Conservation (phyloP, 208 protist genomes). For the Acanthamoeba triangularis region DNA sequence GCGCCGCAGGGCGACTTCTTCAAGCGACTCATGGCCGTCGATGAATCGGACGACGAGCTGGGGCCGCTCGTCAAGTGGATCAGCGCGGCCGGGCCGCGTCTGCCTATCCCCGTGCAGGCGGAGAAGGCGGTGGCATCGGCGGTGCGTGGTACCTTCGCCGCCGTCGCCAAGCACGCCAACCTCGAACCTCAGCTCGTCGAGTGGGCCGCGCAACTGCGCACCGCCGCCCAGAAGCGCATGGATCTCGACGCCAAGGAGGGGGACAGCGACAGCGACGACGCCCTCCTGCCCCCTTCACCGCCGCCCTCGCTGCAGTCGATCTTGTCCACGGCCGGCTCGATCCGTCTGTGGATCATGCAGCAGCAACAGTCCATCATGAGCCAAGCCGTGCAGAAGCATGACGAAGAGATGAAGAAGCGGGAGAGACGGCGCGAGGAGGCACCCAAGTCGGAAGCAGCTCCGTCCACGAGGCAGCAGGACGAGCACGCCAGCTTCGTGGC, state of each 20-base stretch:
- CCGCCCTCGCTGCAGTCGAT: not conserved
- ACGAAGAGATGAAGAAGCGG: not conserved
- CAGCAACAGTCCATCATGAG: conserved; percentile 57
- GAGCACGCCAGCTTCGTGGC: not conserved
- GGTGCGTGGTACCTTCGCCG: conserved; percentile 47
- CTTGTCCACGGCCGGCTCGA: not conserved
- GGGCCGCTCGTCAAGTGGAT: conserved; percentile 24
- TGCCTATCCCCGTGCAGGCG: conserved; percentile 27
- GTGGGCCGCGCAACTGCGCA: not conserved
- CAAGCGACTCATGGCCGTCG: conserved; percentile 7
- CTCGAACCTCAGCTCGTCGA: conserved; percentile 6
- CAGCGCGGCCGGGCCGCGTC: not conserved
- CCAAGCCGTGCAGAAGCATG: conserved; percentile 34
- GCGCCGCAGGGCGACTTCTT: not conserved
- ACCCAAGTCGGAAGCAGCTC: not conserved
- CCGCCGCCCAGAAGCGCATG: not conserved
- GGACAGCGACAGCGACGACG: not conserved
- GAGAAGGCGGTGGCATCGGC: not conserved
- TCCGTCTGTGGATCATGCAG: conserved; percentile 60
- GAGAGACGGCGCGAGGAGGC: not conserved
- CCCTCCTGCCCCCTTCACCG: not conserved
- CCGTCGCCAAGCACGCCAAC: conserved; percentile 32
- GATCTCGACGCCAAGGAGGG: not conserved
- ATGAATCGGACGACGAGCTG: conserved; percentile 20
- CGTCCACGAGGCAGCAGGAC: not conserved